phyloP scores from a whole-genome alignment of 1,284 basidiomycete species.

The Leccinum proliferum region DNA sequence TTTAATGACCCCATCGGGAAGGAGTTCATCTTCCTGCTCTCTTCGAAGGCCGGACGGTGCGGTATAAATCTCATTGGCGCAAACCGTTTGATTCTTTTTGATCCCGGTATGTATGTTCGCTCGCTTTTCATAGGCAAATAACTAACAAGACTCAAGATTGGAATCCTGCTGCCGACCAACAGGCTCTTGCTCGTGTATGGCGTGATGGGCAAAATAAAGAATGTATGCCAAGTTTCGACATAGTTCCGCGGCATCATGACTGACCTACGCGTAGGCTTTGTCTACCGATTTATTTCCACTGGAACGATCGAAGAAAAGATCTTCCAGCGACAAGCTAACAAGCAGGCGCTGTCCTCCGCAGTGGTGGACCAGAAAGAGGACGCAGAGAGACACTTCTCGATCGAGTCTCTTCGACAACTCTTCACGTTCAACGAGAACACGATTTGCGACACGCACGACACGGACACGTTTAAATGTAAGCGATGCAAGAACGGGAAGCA shows the following conservation, averaged over 20 bases:
- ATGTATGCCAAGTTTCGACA: slow-evolving; percentile 47
- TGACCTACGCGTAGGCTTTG: slow-evolving; percentile 62
- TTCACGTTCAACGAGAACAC: slow-evolving; percentile 92
- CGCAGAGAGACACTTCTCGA: slow-evolving; percentile 92
- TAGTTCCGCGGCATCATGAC: not conserved
- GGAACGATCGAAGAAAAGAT: slow-evolving; percentile 99
- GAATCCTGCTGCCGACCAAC: slow-evolving; percentile 99
- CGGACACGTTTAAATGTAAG: slow-evolving; percentile 95
- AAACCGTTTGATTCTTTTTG: slow-evolving; percentile 93
- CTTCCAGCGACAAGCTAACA: slow-evolving; percentile 93
- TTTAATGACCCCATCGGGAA: slow-evolving; percentile 97
- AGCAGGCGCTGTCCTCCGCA: slow-evolving; percentile 94
- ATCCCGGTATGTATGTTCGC: slow-evolving; percentile 63
- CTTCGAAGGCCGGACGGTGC: slow-evolving; percentile 96
- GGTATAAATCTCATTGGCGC: slow-evolving; percentile 99
- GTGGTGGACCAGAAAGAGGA: slow-evolving; percentile 98
- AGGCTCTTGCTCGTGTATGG: slow-evolving; percentile 98
- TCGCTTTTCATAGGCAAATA: not conserved
- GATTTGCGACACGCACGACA: slow-evolving; percentile 80
- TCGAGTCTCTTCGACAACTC: slow-evolving; percentile 85
- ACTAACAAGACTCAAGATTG: slow-evolving; percentile 58
- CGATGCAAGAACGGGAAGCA: slow-evolving; percentile 90
- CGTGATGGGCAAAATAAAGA: slow-evolving; percentile 99
- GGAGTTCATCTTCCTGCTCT: slow-evolving; percentile 94
- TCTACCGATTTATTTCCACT: slow-evolving; percentile 97